Evolutionary conservation across 306 rosid species (phyloP), one percentile per base, ranked within the genome.

Genomic region (Argentina anserina): DNA sequence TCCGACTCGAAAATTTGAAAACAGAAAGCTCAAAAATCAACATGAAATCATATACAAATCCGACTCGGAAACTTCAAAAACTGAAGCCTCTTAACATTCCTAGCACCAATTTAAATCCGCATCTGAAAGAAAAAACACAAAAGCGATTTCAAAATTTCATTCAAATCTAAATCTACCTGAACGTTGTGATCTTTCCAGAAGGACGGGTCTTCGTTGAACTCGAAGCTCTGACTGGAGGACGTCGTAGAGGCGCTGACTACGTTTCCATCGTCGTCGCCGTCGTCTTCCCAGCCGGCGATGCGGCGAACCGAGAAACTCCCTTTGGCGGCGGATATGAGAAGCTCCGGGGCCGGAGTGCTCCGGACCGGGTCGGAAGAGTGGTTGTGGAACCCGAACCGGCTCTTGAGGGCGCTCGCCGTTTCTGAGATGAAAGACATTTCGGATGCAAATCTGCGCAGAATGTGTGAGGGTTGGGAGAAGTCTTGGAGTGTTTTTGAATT

Each of bases 101-200:
- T 13, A 53, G 36, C 14, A 45, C 17, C 56, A 33, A 33, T 4
- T 4, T 65, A 6, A 65, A 65, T 34, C 6, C 42, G 20, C 49
- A 34, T 20, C 25, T 47, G 52, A 52, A 49, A 67, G 12, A 61
- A 49, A 60, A 15, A 7, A 5, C 50, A 21, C 6, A 28, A 52
- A 66, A 40, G 9, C 15, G 11, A 14, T 42, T 28, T 75, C 14
- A 33, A 52, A 47, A 40, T 15, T 33, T 0, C 36, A 2, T 33
- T 42, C 46, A 26, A 50, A 1, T 56, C 15, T 1, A 29, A 55
- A 3, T 5, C 34, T 83, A 94, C 99, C 97, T 94, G 99, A 39
- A 94, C 99, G 72, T 91, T 94, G 78, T 91, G 96, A 69, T 94
- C 99, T 79, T 87, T 90, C 99, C 99, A 94, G 81, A 94, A 94